These are phyloP conservation scores for Rhodotorula babjevae DNA, from an alignment of 768 basidiomycete species.

Conservation along the genomic window DNA sequence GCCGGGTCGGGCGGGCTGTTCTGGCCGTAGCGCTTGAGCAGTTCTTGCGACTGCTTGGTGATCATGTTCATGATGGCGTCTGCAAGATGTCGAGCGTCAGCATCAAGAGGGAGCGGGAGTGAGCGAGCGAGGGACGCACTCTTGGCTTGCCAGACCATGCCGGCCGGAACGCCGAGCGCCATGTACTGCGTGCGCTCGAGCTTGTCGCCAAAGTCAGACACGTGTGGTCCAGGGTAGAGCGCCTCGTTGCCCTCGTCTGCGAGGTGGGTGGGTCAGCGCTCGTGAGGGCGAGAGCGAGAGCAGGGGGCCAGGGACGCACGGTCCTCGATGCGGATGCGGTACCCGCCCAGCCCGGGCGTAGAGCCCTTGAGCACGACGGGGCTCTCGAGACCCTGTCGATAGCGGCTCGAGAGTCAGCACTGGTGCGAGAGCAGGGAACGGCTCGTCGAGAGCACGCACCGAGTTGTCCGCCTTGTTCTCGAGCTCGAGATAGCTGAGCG, in stretches of 20 bases:
- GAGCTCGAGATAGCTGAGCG: conserved; percentile 70
- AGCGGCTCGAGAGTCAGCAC: not conserved
- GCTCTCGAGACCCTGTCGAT: conserved; percentile 64
- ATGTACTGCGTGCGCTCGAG: conserved; percentile 34
- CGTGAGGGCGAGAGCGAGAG: not conserved
- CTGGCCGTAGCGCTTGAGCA: conserved; percentile 55
- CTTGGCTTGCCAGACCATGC: conserved; percentile 40
- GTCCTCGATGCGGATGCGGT: conserved; percentile 71
- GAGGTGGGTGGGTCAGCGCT: not conserved
- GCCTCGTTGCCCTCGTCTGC: conserved; percentile 22
- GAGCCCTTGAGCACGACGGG: conserved; percentile 66
- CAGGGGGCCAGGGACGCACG: conserved; percentile 49
- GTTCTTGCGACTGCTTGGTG: conserved; percentile 56
- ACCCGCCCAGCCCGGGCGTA: conserved; percentile 74
- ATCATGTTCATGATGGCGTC: conserved; percentile 64
- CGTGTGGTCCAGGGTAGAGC: conserved; percentile 20
- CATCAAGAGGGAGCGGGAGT: too few species aligned
- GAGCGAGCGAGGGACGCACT: not conserved
- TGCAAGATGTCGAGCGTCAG: conserved; percentile 42
- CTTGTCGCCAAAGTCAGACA: conserved; percentile 37
- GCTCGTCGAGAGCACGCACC: conserved; percentile 51
- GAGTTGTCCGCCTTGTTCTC: conserved; percentile 70
- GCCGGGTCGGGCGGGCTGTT: conserved; percentile 67
- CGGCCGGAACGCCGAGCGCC: conserved; percentile 22
- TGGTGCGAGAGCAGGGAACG: not conserved